Conservation (phyloP, 2,329 filamentous ascomycete species). For the Penicillium verrucosum region DNA sequence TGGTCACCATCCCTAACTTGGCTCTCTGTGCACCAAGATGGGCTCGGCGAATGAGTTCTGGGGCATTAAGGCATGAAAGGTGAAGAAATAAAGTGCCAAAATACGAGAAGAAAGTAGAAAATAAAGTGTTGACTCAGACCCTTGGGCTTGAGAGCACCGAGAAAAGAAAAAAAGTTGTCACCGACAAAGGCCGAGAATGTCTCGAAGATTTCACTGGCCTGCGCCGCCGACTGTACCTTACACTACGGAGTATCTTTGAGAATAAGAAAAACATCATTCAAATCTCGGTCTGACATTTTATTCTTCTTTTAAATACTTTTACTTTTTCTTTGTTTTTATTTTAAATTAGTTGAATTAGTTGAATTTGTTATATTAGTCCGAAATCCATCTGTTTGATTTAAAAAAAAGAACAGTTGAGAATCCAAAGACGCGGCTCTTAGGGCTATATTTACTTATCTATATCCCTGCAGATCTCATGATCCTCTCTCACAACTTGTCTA, state of each 20-base stretch:
- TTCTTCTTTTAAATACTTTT: background rate
- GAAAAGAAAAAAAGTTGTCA: constrained; percentile 9
- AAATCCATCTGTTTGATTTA: too few relatives aligned
- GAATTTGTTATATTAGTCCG: background rate
- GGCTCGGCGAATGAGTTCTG: constrained; percentile 1
- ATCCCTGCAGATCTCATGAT: background rate
- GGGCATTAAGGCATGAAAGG: constrained; percentile 16
- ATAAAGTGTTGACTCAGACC: background rate
- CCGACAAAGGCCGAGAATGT: constrained; percentile 17
- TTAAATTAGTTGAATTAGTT: too few relatives aligned
- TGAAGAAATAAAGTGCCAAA: background rate
- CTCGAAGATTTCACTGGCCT: constrained; percentile 24
- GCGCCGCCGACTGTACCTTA: constrained; percentile 21
- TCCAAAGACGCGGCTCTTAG: background rate
- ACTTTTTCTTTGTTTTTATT: too few relatives aligned
- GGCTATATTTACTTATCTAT: background rate
- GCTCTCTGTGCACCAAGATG: constrained; percentile 19
- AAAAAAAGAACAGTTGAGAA: background rate
- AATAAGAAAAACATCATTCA: background rate
- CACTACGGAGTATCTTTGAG: constrained; percentile 11
- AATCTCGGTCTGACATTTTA: background rate
- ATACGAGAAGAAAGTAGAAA: background rate
- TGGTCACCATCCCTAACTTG: constrained; percentile 35
- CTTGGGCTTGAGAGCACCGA: background rate
- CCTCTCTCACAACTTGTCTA: background rate